Base-by-base conservation (phyloP, 2,329 filamentous ascomycete genomes). In the Albophoma yamanashiensis region DNA sequence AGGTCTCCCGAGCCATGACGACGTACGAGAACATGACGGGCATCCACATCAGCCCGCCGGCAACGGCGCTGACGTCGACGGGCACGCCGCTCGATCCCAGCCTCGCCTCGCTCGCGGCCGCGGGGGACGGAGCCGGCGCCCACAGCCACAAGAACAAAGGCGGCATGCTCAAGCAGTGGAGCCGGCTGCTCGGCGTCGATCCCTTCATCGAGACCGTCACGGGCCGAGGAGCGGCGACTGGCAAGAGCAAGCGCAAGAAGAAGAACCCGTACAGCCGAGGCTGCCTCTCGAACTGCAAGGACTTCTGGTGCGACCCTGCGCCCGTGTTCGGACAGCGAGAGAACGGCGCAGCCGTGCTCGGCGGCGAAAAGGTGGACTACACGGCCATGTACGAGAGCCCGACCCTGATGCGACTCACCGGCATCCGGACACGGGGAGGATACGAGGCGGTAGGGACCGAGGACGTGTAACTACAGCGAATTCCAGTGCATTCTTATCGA, bases 21-120 rank as follows among this genome's bases (percentile, higher is more conserved):
- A 99, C 94, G 0, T 97, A 90, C 74, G 94, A 99, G 75, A 96
- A 92, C 73, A 97, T 99, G 92, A 87, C 88, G 64, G 89, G 91
- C 57, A 82, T 92, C 62, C 82, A 86, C 61, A 81, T 88, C 63
- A 71, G 70, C 39, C 68, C 65, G 1, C 77, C 92, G 39, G 86
- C 86, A 8, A 86, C 87, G 0, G 89, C 89, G 58, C 86, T 96
- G 67, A 88, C 91, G 1, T 91, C 91, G 1, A 89, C 91, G 15
- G 87, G 86, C 34, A 86, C 88, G 1, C 87, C 89, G 25, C 80
- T 95, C 1, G 84, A 89, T 56, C 82, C 87, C 0, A 85, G 87
- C 0, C 81, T 87, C 47, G 81, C 87, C 1, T 74, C 80, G 43
- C 75, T 78, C 61, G 70, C 79, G 58, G 76, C 78, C 36, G 71